These are phyloP conservation scores for Daldinia vernicosa DNA, from an alignment of 495 filamentous ascomycete genomes.

Conservation along the genomic window DNA sequence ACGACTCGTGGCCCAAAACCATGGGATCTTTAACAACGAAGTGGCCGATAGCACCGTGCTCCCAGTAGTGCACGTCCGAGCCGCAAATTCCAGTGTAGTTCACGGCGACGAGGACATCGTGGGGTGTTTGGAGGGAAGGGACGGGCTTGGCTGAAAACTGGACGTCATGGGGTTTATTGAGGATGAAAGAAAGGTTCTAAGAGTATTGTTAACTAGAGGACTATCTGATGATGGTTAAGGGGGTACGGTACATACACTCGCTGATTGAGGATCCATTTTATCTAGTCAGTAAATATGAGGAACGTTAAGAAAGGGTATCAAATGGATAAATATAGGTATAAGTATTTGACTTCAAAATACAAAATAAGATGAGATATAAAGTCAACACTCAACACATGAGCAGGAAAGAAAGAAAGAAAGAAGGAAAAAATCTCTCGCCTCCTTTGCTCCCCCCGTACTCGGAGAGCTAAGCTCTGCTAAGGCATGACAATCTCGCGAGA, in stretches of 20 bases:
- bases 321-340: neutral
- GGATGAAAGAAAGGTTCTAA: constrained; percentile 89
- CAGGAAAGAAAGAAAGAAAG: constrained; percentile 1
- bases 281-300: neutral
- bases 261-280: constrained; percentile 40
- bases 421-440: constrained; percentile 28
- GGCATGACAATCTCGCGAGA: constrained; percentile 31
- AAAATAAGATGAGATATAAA: neutral
- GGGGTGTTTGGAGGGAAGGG: constrained; percentile 69
- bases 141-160: constrained; percentile 78
- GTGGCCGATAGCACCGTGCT: constrained; percentile 80
- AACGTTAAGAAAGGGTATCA: neutral
- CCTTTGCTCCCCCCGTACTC: constrained; percentile 21
- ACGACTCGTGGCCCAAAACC: constrained; percentile 93
- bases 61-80: constrained; percentile 92
- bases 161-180: constrained; percentile 76
- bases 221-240: constrained; percentile 5
- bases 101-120: constrained; percentile 83
- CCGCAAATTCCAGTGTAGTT: constrained; percentile 93
- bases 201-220: constrained; percentile 16
- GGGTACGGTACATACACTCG: constrained; percentile 39
- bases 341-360: neutral
- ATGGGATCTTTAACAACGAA: constrained; percentile 85
- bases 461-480: constrained; percentile 32
- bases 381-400: constrained; percentile 13